phyloP scores from a whole-genome alignment of 2,329 filamentous ascomycete species.

The Grosmannia clavigera region DNA sequence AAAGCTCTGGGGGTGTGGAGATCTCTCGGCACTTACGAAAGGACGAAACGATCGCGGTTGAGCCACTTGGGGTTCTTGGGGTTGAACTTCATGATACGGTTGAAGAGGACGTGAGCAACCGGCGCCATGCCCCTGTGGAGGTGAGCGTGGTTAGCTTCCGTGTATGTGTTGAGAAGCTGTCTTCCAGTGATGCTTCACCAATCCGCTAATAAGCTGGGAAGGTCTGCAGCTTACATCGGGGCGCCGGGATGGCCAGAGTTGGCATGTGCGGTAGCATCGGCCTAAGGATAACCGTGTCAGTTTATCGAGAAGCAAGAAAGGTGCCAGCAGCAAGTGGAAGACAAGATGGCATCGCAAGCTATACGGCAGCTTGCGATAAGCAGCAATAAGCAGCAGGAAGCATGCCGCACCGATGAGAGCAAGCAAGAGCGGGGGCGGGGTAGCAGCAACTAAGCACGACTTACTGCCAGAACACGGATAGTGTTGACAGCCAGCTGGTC shows the following conservation, averaged over 20 bases:
- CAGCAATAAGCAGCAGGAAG: not conserved
- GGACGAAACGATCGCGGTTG: constrained; percentile 96
- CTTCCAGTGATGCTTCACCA: not conserved
- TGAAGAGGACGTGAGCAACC: constrained; percentile 90
- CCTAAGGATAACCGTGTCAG: constrained; percentile 38
- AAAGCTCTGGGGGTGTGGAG: not conserved
- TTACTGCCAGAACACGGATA: constrained; percentile 89
- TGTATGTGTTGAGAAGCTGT: not conserved
- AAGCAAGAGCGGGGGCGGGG: constrained; percentile 12
- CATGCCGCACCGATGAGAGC: not conserved
- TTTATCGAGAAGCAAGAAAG: not conserved
- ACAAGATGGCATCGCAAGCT: not conserved
- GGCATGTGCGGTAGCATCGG: constrained; percentile 91
- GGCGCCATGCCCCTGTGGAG: constrained; percentile 66
- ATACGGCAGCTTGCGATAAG: not conserved
- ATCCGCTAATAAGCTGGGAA: not conserved
- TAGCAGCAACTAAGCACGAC: constrained; percentile 27
- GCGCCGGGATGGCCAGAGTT: constrained; percentile 98
- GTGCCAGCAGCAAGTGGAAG: not conserved
- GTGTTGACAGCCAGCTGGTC: constrained; percentile 95
- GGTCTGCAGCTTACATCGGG: constrained; percentile 57
- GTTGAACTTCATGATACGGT: constrained; percentile 99
- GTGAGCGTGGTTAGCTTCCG: constrained; percentile 14
- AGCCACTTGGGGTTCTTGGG: constrained; percentile 96
- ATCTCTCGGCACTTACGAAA: constrained; percentile 61